Evolutionary conservation across 495 filamentous ascomycete genomes (phyloP).

Genomic region (Trichoderma orchidacearum): DNA sequence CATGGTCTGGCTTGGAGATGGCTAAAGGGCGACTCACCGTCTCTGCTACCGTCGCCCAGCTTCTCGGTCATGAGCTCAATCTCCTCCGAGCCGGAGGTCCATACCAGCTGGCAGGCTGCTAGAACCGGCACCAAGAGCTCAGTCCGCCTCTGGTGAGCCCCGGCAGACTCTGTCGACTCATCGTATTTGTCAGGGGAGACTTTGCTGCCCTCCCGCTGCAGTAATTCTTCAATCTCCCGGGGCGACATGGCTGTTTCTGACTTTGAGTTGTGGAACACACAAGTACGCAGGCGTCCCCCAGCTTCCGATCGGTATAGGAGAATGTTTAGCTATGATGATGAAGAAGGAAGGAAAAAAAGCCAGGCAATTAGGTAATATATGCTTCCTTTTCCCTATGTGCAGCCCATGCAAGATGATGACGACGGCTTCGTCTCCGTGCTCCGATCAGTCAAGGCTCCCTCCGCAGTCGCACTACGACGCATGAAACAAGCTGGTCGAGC

Average conservation of each 20-base stretch:
- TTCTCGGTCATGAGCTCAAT: slow-evolving; percentile 41
- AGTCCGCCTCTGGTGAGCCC: background rate
- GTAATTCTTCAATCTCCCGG: background rate
- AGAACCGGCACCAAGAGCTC: slow-evolving; percentile 7
- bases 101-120: slow-evolving; percentile 14
- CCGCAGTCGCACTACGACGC: background rate
- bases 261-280: too few relatives aligned
- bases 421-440: background rate
- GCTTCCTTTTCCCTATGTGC: background rate
- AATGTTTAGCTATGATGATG: background rate
- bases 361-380: background rate
- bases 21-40: slow-evolving; percentile 36
- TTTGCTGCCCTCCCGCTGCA: background rate
- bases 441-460: background rate
- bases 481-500: background rate
- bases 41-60: slow-evolving; percentile 52
- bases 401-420: background rate
- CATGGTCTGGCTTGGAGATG: background rate
- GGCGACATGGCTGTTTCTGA: background rate
- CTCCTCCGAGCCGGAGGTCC: slow-evolving; percentile 16
- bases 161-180: background rate
- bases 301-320: background rate
- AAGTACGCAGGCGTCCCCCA: too few relatives aligned
- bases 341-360: background rate
- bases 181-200: slow-evolving; percentile 1